phyloP scores from a whole-genome alignment of 352 stramenopile genomes.

The Pythium pectinolyticum region DNA sequence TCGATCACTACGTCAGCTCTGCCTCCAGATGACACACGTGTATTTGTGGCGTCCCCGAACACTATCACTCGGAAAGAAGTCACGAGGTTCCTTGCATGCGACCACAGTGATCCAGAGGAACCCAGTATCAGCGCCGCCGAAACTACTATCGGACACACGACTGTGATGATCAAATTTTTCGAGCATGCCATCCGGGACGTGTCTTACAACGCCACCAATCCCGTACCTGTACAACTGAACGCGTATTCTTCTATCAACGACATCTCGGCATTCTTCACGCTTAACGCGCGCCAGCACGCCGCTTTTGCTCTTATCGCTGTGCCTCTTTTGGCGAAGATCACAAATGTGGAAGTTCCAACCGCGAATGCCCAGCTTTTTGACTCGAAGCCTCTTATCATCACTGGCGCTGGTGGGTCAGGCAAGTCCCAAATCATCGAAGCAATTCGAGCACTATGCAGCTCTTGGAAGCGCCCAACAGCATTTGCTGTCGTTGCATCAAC shows the following conservation, averaged over 20 bases:
- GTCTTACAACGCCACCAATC: background rate
- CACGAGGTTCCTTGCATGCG: background rate
- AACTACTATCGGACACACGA: no score
- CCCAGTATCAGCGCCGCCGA: no score
- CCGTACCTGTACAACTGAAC: background rate
- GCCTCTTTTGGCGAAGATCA: constrained; percentile 1
- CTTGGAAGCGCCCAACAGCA: constrained; percentile 6
- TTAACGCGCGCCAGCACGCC: constrained; percentile 6
- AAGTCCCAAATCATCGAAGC: constrained; percentile 29
- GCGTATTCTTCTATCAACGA: constrained; percentile 2
- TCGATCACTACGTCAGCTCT: background rate
- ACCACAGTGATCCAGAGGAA: background rate
- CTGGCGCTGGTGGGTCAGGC: constrained; percentile 23
- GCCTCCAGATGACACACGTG: background rate
- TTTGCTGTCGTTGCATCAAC: constrained; percentile 14
- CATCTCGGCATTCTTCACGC: background rate
- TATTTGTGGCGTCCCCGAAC: background rate
- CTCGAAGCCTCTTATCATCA: constrained; percentile 19
- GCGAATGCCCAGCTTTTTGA: background rate
- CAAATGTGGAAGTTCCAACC: background rate
- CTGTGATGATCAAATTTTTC: background rate
- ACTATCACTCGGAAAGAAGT: background rate
- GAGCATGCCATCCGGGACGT: background rate
- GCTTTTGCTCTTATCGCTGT: constrained; percentile 13
- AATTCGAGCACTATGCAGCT: background rate